Evolutionary conservation across 2,329 filamentous ascomycete genomes (phyloP).

Genomic region (Immersiporthe knoxdaviesiana): DNA sequence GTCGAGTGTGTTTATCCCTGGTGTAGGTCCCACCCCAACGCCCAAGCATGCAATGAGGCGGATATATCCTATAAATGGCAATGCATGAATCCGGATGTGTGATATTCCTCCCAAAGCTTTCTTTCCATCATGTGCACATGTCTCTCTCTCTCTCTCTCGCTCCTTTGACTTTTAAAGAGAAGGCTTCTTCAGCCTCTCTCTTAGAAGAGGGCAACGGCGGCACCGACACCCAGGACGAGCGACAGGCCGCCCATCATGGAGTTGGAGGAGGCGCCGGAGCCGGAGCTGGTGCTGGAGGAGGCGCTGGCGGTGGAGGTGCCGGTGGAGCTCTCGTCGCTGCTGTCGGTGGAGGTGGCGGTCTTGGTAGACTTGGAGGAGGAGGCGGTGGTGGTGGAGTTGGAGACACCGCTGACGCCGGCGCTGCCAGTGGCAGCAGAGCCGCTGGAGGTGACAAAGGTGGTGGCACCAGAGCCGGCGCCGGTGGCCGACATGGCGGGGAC

Average conservation of each 20-base stretch:
- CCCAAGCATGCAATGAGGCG: constrained; percentile 6
- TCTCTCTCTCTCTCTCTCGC: background rate
- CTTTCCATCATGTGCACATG: background rate
- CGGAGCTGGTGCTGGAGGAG: constrained; percentile 10
- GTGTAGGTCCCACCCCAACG: constrained; percentile 1
- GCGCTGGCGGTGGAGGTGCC: background rate
- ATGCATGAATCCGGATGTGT: background rate
- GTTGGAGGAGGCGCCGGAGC: background rate
- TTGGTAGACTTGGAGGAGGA: background rate
- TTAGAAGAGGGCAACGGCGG: constrained; percentile 21
- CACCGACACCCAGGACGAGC: constrained; percentile 16
- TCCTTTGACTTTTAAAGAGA: too few species aligned
- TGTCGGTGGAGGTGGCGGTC: constrained; percentile 8
- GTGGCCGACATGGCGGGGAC: background rate
- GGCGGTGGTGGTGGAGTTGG: constrained; percentile 16
- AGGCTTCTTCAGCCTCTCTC: background rate
- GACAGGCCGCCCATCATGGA: constrained; percentile 15
- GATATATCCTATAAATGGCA: background rate
- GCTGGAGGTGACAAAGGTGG: constrained; percentile 3
- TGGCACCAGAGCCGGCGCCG: constrained; percentile 1
- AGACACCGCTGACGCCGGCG: background rate
- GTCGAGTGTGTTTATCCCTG: constrained; percentile 2
- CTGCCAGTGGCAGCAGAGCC: constrained; percentile 6
- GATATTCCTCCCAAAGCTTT: background rate
- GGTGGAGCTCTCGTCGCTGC: background rate